Evolutionary conservation across 129 eudicot species (phyloP).

Genomic region (Smallanthus sonchifolius): DNA sequence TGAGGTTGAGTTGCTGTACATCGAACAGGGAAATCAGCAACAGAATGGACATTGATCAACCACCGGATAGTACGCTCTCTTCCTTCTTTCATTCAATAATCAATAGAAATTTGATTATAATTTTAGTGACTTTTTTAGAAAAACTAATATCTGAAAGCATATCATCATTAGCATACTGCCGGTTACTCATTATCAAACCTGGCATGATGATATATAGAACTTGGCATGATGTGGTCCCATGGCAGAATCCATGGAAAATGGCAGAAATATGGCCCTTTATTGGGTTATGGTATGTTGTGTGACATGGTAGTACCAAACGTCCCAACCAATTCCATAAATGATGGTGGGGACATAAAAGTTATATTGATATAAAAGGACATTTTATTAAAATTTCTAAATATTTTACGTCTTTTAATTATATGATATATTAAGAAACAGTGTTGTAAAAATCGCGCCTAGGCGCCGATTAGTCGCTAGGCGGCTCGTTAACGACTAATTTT

Average conservation of each 20-base stretch:
- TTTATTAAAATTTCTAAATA: neutral
- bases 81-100: constrained; percentile 12
- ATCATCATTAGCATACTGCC: neutral
- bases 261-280: constrained; percentile 17
- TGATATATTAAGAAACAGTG: neutral
- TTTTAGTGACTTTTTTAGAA: neutral
- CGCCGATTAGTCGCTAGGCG: too few relatives aligned
- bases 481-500: too few relatives aligned
- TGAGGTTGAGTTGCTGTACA: constrained; percentile 69
- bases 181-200: neutral
- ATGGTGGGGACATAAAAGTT: constrained; percentile 23
- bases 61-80: constrained; percentile 50
- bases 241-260: constrained; percentile 23
- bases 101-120: neutral
- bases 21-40: constrained; percentile 46
- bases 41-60: constrained; percentile 78
- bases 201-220: neutral
- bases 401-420: neutral
- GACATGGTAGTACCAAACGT: constrained; percentile 25
- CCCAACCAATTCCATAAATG: constrained; percentile 25
- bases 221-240: constrained; percentile 3
- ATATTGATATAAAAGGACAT: neutral
- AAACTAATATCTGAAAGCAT: neutral
- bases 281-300: constrained; percentile 29
- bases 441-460: too few relatives aligned